phyloP scores from a whole-genome alignment of 495 filamentous ascomycete genomes.

The Lindgomyces ingoldianus region DNA sequence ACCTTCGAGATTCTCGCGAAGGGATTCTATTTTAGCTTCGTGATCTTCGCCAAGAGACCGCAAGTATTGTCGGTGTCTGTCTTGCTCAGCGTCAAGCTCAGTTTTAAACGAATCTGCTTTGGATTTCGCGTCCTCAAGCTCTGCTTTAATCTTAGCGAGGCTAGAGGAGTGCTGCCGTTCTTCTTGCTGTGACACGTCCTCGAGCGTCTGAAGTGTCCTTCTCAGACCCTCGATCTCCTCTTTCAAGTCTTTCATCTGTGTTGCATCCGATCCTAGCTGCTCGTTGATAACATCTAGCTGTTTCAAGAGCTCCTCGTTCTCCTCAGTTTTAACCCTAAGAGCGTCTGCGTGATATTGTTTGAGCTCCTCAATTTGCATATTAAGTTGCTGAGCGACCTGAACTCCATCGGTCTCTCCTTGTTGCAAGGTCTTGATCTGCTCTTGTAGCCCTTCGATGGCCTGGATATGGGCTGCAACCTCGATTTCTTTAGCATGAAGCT shows the following conservation, averaged over 20 bases:
- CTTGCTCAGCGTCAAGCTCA: constrained; percentile 19
- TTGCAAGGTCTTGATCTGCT: constrained; percentile 29
- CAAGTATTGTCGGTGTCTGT: constrained; percentile 22
- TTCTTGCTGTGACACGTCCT: constrained; percentile 23
- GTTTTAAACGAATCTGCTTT: constrained; percentile 19
- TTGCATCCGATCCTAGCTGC: constrained; percentile 25
- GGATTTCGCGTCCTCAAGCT: constrained; percentile 23
- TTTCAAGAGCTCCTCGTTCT: constrained; percentile 34
- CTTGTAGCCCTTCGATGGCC: constrained; percentile 28
- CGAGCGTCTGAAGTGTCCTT: constrained; percentile 32
- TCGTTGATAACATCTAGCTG: constrained; percentile 36
- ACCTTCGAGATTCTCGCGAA: constrained; percentile 34
- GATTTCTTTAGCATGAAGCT: constrained; percentile 21
- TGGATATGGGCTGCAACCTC: constrained; percentile 28
- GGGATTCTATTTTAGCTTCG: constrained; percentile 34
- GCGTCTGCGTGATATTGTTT: constrained; percentile 26
- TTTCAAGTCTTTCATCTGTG: constrained; percentile 21
- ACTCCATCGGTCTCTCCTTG: constrained; percentile 34
- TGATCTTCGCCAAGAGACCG: constrained; percentile 30
- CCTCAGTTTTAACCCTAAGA: constrained; percentile 17
- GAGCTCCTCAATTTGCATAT: constrained; percentile 31
- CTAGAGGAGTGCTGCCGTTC: constrained; percentile 20
- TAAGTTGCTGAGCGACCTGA: constrained; percentile 31
- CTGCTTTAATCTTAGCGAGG: constrained; percentile 18
- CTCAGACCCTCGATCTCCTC: constrained; percentile 28